Base-by-base conservation (phyloP, 2,329 filamentous ascomycete species). In the Aspergillus sp. region DNA sequence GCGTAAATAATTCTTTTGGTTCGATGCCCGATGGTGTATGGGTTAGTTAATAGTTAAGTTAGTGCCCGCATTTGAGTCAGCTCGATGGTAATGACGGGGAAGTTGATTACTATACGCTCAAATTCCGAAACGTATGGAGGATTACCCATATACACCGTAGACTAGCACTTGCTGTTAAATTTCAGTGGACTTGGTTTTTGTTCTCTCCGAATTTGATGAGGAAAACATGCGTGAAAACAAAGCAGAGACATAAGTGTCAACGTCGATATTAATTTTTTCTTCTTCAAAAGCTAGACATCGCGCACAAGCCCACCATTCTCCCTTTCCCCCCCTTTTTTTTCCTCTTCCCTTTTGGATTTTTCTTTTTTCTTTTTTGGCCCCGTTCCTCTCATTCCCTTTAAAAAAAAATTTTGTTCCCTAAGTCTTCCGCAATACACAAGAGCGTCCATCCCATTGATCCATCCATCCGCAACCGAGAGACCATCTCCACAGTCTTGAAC, bases 391-490 rank as follows among this genome's bases (percentile, higher is more conserved):
- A 31, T 31, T 31, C 8, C 27, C 35, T 50, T 52, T 50, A 15
- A 8, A 51, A 17, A 17, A 17, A 17, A 17, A 17, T 60, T 58
- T 51, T 51, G 27, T 51, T 58, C 52, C 51, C 51, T 55, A 49
- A 55, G 48, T 63, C 57, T 59, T 62, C 57, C 55, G 50, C 56
- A 64, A 62, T 62, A 64, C 65, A 66, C 59, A 59, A 59, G 56
- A 57, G 56, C 45, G 57, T 63, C 49, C 54, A 64, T 64, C 64
- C 57, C 51, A 58, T 48, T 49, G 46, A 52, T 62, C 54, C 54
- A 59, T 64, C 62, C 65, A 62, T 60, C 59, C 64, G 62, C 63
- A 64, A 68, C 65, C 60, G 62, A 68, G 61, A 65, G 62, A 62
- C 64, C 63, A 60, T 49, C 44, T 64, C 62, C 57, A 52, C 61